Conservation (phyloP, 129 eudicot species). For the Scalesia atractyloides region DNA sequence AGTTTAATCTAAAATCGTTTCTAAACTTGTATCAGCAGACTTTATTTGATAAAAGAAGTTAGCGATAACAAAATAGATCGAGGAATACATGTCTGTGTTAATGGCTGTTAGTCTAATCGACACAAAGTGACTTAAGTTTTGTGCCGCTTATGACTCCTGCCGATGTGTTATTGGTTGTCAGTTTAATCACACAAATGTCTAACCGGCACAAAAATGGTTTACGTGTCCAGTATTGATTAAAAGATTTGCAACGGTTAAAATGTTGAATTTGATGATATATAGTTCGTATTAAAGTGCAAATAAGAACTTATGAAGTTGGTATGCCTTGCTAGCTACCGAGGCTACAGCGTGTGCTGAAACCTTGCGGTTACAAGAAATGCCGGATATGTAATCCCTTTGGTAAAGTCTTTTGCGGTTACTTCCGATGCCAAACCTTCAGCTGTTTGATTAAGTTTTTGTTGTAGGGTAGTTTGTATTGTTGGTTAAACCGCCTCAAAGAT, state of each 20-base stretch:
- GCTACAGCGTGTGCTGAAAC: conserved; percentile 77
- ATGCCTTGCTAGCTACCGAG: conserved; percentile 69
- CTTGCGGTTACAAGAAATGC: conserved; percentile 48
- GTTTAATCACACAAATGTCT: conserved; percentile 10
- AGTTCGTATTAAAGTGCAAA: too few species aligned
- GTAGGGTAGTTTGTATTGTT: not conserved
- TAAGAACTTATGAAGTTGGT: conserved; percentile 59
- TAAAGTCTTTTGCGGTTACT: conserved; percentile 52
- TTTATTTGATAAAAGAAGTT: conserved; percentile 7
- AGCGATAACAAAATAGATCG: not conserved
- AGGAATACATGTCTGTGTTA: not conserved
- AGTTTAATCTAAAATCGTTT: not conserved
- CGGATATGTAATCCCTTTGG: too few species aligned
- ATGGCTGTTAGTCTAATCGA: too few species aligned
- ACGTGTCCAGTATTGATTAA: too few species aligned
- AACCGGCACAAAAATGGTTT: too few species aligned
- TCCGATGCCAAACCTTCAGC: conserved; percentile 83
- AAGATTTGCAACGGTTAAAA: too few species aligned
- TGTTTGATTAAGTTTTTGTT: conserved; percentile 21
- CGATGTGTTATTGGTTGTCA: too few species aligned
- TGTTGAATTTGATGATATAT: too few species aligned
- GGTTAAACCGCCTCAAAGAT: not conserved
- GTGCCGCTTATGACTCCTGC: too few species aligned
- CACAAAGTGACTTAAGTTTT: too few species aligned
- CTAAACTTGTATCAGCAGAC: not conserved